Base-by-base conservation (phyloP, 371 early-diverging fungal species). In the Circinella umbellata region DNA sequence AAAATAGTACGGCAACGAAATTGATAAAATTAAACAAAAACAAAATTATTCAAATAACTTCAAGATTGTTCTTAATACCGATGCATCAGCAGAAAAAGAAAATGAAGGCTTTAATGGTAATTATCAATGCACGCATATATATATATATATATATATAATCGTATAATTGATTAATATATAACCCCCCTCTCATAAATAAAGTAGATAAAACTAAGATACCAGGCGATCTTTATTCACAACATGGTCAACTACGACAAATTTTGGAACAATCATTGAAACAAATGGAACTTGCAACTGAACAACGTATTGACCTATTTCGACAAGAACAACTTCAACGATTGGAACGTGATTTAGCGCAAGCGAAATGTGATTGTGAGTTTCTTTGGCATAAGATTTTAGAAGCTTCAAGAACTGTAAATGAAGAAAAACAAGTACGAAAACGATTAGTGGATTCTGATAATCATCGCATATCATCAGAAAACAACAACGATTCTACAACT, bases 371-470 rank as follows among this genome's bases (percentile, higher is more conserved):
- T 15, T 59, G 76, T 4, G 57, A 71, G 1, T n/a, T 66, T 10
- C 48, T 82, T 27, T 82, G 80, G 79, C 76, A 71, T 35, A 72
- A 70, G 13, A 77, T 80, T 47, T 61, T 77, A 39, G 72, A 74
- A 46, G 73, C 69, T 37, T 67, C 70, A 18, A 67, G 68, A 46
- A 72, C 76, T 3, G 67, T 75, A 4, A 63, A 68, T 13, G 63
- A 75, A 48, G 64, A 70, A 66, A 49, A 57, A 53, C 49, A 46
- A 49, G 35, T 42, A 17, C 51, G 68, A 48, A 42, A 46, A 37
- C 53, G 61, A 46, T 15, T 64, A 57, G 15, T 48, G 11, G 6
- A 59, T 42, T 42, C 49, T n/a, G 55, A 54, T 36, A 38, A 34
- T 13, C 47, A 49, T 3, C 27, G 27, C 2, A 27, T 27, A 27